Evolutionary conservation across 345 rosid species (phyloP), one percentile per base, ranked within the genome.

Genomic region (Moringa oleifera): DNA sequence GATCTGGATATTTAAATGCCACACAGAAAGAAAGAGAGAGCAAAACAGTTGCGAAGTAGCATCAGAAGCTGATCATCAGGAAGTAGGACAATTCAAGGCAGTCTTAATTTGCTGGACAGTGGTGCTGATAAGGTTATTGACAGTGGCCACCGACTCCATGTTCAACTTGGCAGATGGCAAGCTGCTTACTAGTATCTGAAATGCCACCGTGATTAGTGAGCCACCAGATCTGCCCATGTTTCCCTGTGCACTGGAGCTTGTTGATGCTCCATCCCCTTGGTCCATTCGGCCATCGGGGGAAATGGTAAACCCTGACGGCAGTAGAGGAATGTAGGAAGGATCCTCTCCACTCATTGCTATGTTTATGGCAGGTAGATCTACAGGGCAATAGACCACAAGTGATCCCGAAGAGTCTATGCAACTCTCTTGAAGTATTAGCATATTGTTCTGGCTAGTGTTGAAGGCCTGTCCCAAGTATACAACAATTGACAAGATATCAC

Each of bases 271-370:
- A 0, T 83, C 91, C 8, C 89, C 83, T 62, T 62, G 82, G 23
- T 81, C 82, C 0, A 52, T 65, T 58, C 52, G 77, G 7, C 96
- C 91, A 18, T 90, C 95, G 0, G 96, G 81, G n/a, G 85, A 79
- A 37, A 94, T 82, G 2, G 96, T 61, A 68, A 90, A 90, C 18
- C 99, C 99, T 15, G 99, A 94, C n/a, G 99, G 93, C n/a, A 90
- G 80, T 20, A 90, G 72, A 0, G 96, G 95, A 41, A 94, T 83
- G 76, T 76, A 86, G 18, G 96, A 88, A 7, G 99, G 86, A 62
- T 94, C 99, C 58, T 88, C 97, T 0, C 97, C 99, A 21, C 83
- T 90, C 92, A 90, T 88, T 60, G 96, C 96, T n/a, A 90, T 70
- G 81, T 88, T 83, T 67, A 94, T 71, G 13, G 91, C 86, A 0